Percentiles rank a stretch among this genome's conserved stretches.
Evolutionary conservation across 108 stramenopile genomes (phyloP).

Genomic region (Pseudonitzschia pungens): DNA sequence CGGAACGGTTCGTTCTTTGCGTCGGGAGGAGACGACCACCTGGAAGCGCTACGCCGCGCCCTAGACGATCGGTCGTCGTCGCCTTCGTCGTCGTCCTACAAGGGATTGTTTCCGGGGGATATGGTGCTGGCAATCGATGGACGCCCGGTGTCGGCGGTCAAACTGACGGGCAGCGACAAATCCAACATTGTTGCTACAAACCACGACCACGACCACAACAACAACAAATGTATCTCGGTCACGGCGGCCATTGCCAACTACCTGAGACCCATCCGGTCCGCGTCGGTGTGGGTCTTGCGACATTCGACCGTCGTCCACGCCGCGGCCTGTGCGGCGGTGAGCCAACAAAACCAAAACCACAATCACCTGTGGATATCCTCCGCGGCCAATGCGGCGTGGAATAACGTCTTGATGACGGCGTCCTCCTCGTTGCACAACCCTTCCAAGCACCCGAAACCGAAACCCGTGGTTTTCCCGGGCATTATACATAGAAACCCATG

Average conservation of each 20-base stretch:
- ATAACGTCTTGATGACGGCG: neutral
- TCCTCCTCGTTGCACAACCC: neutral
- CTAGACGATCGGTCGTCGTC: neutral
- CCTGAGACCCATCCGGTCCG: neutral
- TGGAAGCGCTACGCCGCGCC: neutral
- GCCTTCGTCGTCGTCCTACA: neutral
- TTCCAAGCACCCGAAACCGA: neutral
- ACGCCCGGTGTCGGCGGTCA: neutral
- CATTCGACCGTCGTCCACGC: slow-evolving; percentile 10
- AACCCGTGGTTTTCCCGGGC: neutral
- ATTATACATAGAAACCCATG: slow-evolving; percentile 23
- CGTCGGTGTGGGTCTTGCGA: slow-evolving; percentile 18
- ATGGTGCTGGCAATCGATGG: slow-evolving; percentile 36
- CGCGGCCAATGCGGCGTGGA: slow-evolving; percentile 12
- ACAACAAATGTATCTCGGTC: too few relatives aligned
- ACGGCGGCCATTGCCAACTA: neutral
- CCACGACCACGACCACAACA: too few relatives aligned
- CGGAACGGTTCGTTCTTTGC: too few relatives aligned
- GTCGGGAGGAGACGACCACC: neutral
- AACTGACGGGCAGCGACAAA: neutral
- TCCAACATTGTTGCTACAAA: neutral
- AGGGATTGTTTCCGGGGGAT: slow-evolving; percentile 29
- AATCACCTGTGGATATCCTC: neutral
- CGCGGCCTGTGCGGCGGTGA: slow-evolving; percentile 1
- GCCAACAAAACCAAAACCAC: neutral